Conservation (phyloP, 331 rosid species). For the Ulmus americana region DNA sequence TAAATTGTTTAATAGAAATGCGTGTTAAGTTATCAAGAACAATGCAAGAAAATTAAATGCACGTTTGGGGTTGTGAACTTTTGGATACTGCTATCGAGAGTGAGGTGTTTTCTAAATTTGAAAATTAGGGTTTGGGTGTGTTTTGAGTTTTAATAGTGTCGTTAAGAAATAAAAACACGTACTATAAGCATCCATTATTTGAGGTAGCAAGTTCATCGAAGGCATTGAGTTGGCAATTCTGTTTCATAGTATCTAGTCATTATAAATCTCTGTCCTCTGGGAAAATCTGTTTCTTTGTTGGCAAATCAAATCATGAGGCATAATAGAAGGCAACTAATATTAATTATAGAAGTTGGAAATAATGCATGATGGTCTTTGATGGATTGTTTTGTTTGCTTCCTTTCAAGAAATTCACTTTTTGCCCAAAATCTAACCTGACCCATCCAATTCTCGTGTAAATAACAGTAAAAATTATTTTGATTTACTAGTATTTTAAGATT, state of each 20-base stretch:
- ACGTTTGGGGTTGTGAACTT: slow-evolving; percentile 21
- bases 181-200: neutral
- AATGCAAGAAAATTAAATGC: slow-evolving; percentile 11
- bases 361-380: neutral
- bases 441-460: no score
- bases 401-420: no score
- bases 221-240: slow-evolving; percentile 2
- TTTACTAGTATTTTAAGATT: no score
- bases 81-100: slow-evolving; percentile 5
- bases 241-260: neutral
- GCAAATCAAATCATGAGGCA: neutral
- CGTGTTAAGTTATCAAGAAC: neutral
- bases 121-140: no score
- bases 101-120: neutral
- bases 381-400: no score
- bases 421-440: no score
- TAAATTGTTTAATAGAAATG: neutral
- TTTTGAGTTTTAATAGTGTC: no score
- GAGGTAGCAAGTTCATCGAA: no score
- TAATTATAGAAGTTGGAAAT: neutral
- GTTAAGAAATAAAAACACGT: neutral
- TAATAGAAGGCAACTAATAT: neutral
- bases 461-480: no score
- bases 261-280: neutral
- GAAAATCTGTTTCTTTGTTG: slow-evolving; percentile 3